Conservation (phyloP, 257 asterid genomes). For the Anisodus acutangulus region DNA sequence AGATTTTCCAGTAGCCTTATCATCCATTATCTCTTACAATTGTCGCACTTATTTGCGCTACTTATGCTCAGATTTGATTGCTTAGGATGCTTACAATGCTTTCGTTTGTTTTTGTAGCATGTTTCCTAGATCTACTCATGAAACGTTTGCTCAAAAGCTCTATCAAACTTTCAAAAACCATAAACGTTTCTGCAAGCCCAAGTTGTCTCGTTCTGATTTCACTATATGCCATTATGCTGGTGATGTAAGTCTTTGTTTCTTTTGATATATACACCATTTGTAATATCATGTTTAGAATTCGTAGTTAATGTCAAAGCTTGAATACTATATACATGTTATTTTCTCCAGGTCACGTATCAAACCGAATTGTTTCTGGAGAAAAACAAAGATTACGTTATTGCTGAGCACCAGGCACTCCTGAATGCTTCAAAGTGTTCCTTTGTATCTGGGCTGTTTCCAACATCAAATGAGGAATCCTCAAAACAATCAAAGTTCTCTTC, state of each 20-base stretch:
- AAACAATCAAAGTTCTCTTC: conserved; percentile 97
- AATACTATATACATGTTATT: conserved; percentile 27
- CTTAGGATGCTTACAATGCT: conserved; percentile 30
- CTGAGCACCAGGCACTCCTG: conserved; percentile 95
- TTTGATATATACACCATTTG: background rate
- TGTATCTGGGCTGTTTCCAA: conserved; percentile 78
- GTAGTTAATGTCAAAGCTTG: background rate
- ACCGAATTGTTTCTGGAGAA: conserved; percentile 93
- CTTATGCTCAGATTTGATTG: conserved; percentile 31
- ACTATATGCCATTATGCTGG: conserved; percentile 97
- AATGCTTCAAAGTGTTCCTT: conserved; percentile 83
- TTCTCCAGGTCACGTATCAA: conserved; percentile 92
- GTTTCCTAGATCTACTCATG: conserved; percentile 98
- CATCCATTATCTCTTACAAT: background rate
- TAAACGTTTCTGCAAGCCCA: conserved; percentile 95
- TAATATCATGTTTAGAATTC: background rate
- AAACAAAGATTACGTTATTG: conserved; percentile 96
- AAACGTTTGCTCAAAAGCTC: conserved; percentile 93
- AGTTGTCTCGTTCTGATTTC: conserved; percentile 92
- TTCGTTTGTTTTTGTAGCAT: conserved; percentile 57
- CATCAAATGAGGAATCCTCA: conserved; percentile 80
- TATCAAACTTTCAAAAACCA: conserved; percentile 86
- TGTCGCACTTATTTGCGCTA: background rate
- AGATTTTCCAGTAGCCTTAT: background rate
- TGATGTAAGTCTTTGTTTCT: conserved; percentile 67